Base-by-base conservation (phyloP, 345 rosid genomes). In the Iberis pinnata region DNA sequence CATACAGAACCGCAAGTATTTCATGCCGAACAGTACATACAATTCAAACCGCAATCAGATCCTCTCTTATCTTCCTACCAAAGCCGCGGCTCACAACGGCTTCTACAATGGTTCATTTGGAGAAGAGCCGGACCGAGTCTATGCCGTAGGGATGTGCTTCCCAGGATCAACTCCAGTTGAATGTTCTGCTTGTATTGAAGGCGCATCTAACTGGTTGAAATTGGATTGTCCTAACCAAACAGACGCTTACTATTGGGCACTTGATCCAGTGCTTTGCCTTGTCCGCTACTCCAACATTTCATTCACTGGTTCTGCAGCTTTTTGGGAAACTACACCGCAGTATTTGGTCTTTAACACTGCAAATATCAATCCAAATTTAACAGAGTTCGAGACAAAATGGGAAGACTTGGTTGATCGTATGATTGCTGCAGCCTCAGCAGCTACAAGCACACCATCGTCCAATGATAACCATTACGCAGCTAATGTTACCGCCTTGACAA, bases 31-130 rank as follows among this genome's bases (percentile, higher is more conserved):
- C 24, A 20, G 61, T n/a, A 18, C 50, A 0, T 75, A 64, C 33
- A 64, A 45, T 3, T 18, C 12, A 8, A 75, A 67, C 27, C 79
- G 55, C 5, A 44, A 24, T 1, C 50, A 41, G 10, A 48, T 41
- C 53, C 58, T 65, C 39, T 48, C 64, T 35, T 70, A 46, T 36
- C 69, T 73, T 2, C 44, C 62, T 25, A 39, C 60, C 24, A 62
- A 60, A 15, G 73, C 46, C 18, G 10, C 60, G 0, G 8, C 14
- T 24, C 69, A 56, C 18, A 13, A 42, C 0, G 56, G 64, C 3
- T 61, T 70, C 70, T 69, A 46, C 54, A 51, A 22, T 3, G 48
- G 58, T 26, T 45, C 73, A 0, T 4, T 49, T 0, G 73, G 77
- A 12, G 49, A 63, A 50, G 70, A 36, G 36, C 31, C 46, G 0